Evolutionary conservation across 108 stramenopile genomes (phyloP).

Genomic region (Fragilaria crotonensis): DNA sequence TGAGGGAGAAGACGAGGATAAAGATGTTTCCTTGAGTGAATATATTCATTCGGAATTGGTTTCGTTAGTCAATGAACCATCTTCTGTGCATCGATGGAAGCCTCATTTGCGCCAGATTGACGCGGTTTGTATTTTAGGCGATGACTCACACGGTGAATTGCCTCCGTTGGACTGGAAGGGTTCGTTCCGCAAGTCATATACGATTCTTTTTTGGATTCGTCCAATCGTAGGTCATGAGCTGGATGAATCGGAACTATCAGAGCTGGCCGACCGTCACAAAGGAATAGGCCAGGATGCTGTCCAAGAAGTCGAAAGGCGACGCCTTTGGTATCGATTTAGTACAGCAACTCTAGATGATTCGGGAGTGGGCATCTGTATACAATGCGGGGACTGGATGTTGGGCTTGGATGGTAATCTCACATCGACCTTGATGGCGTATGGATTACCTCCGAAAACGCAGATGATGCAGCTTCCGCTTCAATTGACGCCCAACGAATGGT

Average conservation of each 20-base stretch:
- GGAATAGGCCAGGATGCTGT: slow-evolving; percentile 1
- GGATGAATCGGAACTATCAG: neutral
- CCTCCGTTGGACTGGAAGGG: slow-evolving; percentile 69
- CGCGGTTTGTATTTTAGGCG: neutral
- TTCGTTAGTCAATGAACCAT: neutral
- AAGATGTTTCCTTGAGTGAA: neutral
- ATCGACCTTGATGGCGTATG: slow-evolving; percentile 18
- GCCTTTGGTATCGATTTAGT: slow-evolving; percentile 59
- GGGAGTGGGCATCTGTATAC: slow-evolving; percentile 43
- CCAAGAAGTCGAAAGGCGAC: slow-evolving; percentile 7
- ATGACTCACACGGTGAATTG: slow-evolving; percentile 3
- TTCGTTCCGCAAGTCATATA: slow-evolving; percentile 79
- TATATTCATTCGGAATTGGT: neutral
- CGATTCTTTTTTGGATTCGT: slow-evolving; percentile 69
- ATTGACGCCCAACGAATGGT: slow-evolving; percentile 60
- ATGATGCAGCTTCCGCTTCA: slow-evolving; percentile 35
- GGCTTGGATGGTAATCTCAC: slow-evolving; percentile 2
- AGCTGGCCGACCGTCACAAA: neutral
- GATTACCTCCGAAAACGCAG: slow-evolving; percentile 18
- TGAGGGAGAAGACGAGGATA: neutral
- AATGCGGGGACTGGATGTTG: slow-evolving; percentile 46
- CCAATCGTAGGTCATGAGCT: slow-evolving; percentile 25
- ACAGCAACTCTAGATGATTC: slow-evolving; percentile 25
- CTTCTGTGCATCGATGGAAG: neutral
- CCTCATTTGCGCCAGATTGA: neutral